Base-by-base conservation (phyloP, 495 filamentous ascomycete species). In the Neurospora africana region DNA sequence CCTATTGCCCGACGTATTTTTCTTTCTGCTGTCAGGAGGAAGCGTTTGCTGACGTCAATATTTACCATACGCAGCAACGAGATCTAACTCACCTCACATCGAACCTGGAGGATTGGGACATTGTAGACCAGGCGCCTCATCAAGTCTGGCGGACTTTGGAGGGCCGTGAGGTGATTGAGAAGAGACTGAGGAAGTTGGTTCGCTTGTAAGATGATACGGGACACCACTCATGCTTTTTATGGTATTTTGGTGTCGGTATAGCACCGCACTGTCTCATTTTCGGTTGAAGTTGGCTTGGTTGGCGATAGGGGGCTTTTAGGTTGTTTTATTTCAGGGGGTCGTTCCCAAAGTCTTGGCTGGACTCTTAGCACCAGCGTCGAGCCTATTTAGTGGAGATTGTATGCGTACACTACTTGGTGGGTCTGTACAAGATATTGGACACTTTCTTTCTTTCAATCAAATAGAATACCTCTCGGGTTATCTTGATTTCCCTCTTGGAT, bases 121-220 rank as follows among this genome's bases (percentile, higher is more conserved):
- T 96, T 69, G 93, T 97, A 1, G 86, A 90, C 67, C 84, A 90
- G 70, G 93, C 95, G 11, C 92, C 93, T n/a, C 92, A 97, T 81
- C 86, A 92, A 74, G 90, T 98, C 0, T 99, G 95, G 95, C 81
- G 79, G 74, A 90, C 88, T 7, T 76, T 82, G 2, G 83, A 92
- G 73, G 95, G 95, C 0, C 82, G 91, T 44, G 79, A 84, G 70
- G 76, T 90, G 3, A 88, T 98, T 44, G 83, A 86, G 69, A 78
- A 78, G 72, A 85, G 84, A 72, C 76, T 83, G 68, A 83, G 77
- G 75, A 81, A 79, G 68, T 74, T 97, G 78, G 86, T 93, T 13
- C 69, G 44, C 61, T 76, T 58, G 72, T 61, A 41, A 30, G 8
- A 35, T 6, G 23, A 17, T 72, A 68, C 15, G 21, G 21, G 53